These are phyloP conservation scores for Smallanthus sonchifolius DNA, from an alignment of 129 eudicot species.

Conservation along the genomic window DNA sequence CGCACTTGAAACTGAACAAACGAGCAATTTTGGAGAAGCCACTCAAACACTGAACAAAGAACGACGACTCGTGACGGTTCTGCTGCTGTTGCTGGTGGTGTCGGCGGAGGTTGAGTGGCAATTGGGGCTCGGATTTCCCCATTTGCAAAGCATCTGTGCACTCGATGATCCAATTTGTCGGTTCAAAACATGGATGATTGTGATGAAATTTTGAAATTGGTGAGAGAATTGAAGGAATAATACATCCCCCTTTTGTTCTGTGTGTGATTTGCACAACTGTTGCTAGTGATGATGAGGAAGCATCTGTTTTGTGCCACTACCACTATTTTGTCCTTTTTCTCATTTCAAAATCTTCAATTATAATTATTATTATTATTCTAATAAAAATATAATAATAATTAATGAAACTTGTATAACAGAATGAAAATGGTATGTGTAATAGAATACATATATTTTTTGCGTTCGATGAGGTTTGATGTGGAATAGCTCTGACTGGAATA, in stretches of 20 bases:
- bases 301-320: constrained; percentile 32
- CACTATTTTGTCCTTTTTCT: constrained; percentile 25
- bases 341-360: background rate
- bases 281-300: constrained; percentile 32
- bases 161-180: background rate
- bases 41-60: constrained; percentile 28
- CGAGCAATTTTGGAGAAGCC: constrained; percentile 24
- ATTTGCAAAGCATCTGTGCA: constrained; percentile 71
- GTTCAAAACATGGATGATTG: constrained; percentile 5
- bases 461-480: background rate
- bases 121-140: constrained; percentile 63
- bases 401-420: background rate
- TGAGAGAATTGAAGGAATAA: constrained; percentile 22
- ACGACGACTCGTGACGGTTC: constrained; percentile 10
- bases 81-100: constrained; percentile 27
- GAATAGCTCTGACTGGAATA: background rate
- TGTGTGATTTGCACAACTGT: constrained; percentile 27
- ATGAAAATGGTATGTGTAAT: background rate
- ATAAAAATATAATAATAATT: background rate
- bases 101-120: constrained; percentile 44
- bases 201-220: constrained; percentile 16
- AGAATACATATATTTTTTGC: background rate
- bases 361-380: background rate
- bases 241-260: constrained; percentile 12
- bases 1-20: constrained; percentile 46